These are phyloP conservation scores for Sporisorium reilianum DNA, from an alignment of 1,284 basidiomycete genomes.

Conservation along the genomic window DNA sequence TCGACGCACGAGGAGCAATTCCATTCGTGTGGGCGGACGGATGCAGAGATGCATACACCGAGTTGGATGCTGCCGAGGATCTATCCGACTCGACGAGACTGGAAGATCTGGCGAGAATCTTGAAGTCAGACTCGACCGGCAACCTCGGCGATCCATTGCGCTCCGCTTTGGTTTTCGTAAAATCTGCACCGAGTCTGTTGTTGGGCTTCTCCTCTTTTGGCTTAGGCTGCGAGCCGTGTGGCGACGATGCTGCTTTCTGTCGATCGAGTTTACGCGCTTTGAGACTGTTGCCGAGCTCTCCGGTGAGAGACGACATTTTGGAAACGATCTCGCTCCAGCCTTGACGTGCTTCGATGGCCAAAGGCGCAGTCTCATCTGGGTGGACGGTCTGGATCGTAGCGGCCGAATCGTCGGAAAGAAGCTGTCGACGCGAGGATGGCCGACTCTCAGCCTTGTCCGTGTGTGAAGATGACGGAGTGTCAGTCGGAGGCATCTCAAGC, in stretches of 20 bases:
- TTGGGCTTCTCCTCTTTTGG: background rate
- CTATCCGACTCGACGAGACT: constrained; percentile 37
- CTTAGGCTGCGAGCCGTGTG: background rate
- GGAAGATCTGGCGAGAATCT: constrained; percentile 34
- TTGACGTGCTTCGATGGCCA: constrained; percentile 53
- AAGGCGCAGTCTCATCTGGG: constrained; percentile 23
- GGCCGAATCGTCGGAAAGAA: constrained; percentile 20
- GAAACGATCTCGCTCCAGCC: constrained; percentile 60
- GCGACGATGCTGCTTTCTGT: constrained; percentile 8
- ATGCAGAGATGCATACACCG: constrained; percentile 25
- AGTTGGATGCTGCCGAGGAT: constrained; percentile 28
- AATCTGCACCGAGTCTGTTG: background rate
- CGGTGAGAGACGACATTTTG: constrained; percentile 39
- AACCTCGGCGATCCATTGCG: constrained; percentile 10
- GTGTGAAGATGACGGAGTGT: background rate
- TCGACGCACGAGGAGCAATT: constrained; percentile 29
- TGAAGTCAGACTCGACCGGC: constrained; percentile 21
- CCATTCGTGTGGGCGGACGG: constrained; percentile 26
- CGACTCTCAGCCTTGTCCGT: background rate
- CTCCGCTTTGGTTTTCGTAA: background rate
- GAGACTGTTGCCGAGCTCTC: constrained; percentile 15
- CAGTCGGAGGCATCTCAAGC: background rate
- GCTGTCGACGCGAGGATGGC: constrained; percentile 18
- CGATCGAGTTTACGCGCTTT: constrained; percentile 25
- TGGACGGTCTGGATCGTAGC: constrained; percentile 30